Evolutionary conservation across 2,329 filamentous ascomycete genomes (phyloP), one percentile per base, ranked within the genome.

Genomic region (Boeremia lycopersici): DNA sequence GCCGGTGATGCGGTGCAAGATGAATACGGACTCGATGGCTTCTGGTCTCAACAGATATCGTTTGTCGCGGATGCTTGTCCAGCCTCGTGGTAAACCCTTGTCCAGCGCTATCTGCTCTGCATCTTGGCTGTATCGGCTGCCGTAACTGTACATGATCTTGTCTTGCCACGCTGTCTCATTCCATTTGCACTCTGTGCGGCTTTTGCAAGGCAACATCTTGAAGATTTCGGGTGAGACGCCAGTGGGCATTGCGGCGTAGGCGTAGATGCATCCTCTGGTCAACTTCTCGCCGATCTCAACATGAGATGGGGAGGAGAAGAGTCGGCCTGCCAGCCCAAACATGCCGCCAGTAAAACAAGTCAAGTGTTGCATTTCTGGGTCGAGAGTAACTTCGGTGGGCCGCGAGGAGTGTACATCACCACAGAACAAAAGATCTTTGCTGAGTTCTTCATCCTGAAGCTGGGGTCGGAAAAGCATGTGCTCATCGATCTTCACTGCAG

Each of bases 191-290:
- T 47, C 42, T 1, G 43, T 55, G 1, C 70, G 65, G 1, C 57
- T 61, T 2, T 54, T 56, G 65, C 85, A 87, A 1, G 82, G 76
- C 2, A 82, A 59, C 49, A 84, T 72, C 25, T 78, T 67, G 65
- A 85, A 85, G 25, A 75, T 72, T 62, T 87, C 85, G 0, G 85
- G 84, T 83, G 86, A 86, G 53, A 87, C 79, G 1, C 84, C 84
- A 0, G 81, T 78, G 2, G 80, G 79, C 40, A 82, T 81, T 4
- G 78, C 74, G 48, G 81, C 76, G 65, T 87, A 87, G 6, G 84
- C 79, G 79, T 82, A 87, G 25, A 86, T 80, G 65, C 85, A 87
- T 13, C 84, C 85, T 55, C 85, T 80, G 0, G 84, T 86, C 25
- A 87, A 75, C 64, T 85, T 83, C 43, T 77, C 76, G 19, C 83